These are phyloP conservation scores for Senecio squalidus DNA, from an alignment of 140 eudicot species.

Conservation along the genomic window DNA sequence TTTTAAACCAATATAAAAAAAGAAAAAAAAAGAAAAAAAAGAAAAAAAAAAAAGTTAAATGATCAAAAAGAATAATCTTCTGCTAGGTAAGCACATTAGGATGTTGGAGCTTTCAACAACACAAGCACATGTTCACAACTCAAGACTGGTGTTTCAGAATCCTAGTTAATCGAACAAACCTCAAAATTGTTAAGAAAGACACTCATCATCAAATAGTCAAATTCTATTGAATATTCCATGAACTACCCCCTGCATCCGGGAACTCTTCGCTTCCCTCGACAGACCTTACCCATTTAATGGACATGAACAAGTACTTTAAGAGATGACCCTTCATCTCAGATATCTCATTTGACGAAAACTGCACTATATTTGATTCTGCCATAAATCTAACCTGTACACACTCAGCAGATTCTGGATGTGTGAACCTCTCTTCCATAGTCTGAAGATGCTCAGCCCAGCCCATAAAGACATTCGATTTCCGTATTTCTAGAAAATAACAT, in stretches of 20 bases:
- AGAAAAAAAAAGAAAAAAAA: too few species aligned
- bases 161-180: background rate
- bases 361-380: slow-evolving; percentile 69
- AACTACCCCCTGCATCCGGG: slow-evolving; percentile 81
- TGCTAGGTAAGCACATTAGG: too few species aligned
- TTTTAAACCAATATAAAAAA: too few species aligned
- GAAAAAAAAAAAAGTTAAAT: too few species aligned
- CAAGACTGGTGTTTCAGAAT: too few species aligned
- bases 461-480: slow-evolving; percentile 94
- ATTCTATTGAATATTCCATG: slow-evolving; percentile 77
- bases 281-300: slow-evolving; percentile 60
- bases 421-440: slow-evolving; percentile 47
- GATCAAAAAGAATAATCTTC: too few species aligned
- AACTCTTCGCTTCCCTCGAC: slow-evolving; percentile 64
- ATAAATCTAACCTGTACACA: slow-evolving; percentile 55
- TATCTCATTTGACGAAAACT: slow-evolving; percentile 44
- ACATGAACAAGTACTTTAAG: slow-evolving; percentile 71
- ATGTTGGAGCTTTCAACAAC: background rate
- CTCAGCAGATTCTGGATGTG: slow-evolving; percentile 66
- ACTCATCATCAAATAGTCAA: slow-evolving; percentile 43
- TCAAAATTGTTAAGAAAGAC: background rate
- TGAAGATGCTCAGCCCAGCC: slow-evolving; percentile 96
- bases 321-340: slow-evolving; percentile 84
- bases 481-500: slow-evolving; percentile 35
- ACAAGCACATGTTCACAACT: background rate